A percentile compares a stretch with the other conserved stretches of the same genome.
These are phyloP conservation scores for Talaromyces piceae DNA, from an alignment of 2,329 filamentous ascomycete species.

Conservation along the genomic window DNA sequence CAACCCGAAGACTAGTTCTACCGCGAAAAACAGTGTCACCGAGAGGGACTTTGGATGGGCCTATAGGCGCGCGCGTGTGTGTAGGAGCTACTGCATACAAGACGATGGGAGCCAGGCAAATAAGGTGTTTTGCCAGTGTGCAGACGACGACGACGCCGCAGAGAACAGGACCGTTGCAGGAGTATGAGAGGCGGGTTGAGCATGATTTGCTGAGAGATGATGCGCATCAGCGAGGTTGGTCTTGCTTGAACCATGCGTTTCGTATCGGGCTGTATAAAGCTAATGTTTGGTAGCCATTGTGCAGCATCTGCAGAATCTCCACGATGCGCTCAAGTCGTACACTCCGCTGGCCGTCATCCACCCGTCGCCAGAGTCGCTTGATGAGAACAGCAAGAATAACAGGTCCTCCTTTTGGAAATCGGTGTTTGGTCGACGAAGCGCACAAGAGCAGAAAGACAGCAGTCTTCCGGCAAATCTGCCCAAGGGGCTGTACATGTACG, in stretches of 20 bases:
- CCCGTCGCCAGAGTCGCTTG: slow-evolving; percentile 65
- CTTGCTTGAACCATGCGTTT: background rate
- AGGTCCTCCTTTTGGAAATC: slow-evolving; percentile 47
- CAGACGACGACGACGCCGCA: background rate
- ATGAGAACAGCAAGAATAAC: slow-evolving; percentile 43
- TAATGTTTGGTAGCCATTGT: slow-evolving; percentile 62
- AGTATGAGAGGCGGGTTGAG: slow-evolving; percentile 78
- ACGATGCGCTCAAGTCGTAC: slow-evolving; percentile 73
- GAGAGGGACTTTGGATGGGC: too few relatives aligned
- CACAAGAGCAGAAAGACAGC: slow-evolving; percentile 36
- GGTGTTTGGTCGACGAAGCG: slow-evolving; percentile 36
- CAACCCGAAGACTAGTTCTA: slow-evolving; percentile 1
- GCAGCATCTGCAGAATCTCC: slow-evolving; percentile 77
- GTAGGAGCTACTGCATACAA: background rate
- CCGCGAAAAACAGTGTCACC: background rate
- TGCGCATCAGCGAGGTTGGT: slow-evolving; percentile 75
- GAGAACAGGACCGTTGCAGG: slow-evolving; percentile 62
- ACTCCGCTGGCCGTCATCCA: slow-evolving; percentile 65
- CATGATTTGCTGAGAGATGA: slow-evolving; percentile 72
- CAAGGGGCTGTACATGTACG: slow-evolving; percentile 86
- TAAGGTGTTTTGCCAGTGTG: slow-evolving; percentile 7
- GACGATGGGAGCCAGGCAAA: background rate
- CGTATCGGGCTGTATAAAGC: background rate
- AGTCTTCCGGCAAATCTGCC: slow-evolving; percentile 59
- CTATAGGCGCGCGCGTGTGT: too few relatives aligned